Conservation (phyloP, 129 eudicot species). For the Logfia minima region DNA sequence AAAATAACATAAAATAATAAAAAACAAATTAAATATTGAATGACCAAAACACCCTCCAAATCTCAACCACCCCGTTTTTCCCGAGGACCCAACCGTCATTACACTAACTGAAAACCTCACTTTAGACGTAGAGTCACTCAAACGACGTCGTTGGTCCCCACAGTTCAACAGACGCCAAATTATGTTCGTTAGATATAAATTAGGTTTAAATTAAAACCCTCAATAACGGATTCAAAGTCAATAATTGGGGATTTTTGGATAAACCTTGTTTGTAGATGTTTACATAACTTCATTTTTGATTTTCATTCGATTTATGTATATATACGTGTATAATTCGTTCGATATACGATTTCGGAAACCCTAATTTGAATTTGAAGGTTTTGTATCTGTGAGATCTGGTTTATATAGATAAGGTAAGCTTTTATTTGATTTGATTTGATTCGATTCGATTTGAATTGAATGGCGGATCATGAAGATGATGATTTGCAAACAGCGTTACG, state of each 20-base stretch:
- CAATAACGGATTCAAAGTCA: conserved; percentile 40
- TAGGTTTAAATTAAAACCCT: conserved; percentile 44
- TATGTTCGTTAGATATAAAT: conserved; percentile 40
- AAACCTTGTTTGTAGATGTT: conserved; percentile 20
- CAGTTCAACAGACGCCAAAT: conserved; percentile 32
- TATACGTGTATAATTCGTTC: conserved; percentile 18
- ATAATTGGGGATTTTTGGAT: conserved; percentile 25
- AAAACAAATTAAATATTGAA: neutral
- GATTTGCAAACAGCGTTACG: conserved; percentile 81
- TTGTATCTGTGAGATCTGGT: conserved; percentile 30
- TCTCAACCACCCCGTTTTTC: neutral
- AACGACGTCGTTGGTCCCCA: conserved; percentile 33
- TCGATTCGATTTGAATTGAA: conserved; percentile 22
- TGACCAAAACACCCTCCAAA: conserved; percentile 28
- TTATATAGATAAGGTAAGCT: neutral
- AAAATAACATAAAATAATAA: too few relatives aligned
- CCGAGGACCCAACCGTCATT: conserved; percentile 33
- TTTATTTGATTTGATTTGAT: conserved; percentile 19
- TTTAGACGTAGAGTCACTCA: neutral
- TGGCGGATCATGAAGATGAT: conserved; percentile 86
- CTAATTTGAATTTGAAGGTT: conserved; percentile 32
- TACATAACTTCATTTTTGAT: conserved; percentile 14
- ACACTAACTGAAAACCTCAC: neutral
- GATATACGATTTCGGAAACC: conserved; percentile 30
- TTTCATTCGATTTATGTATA: conserved; percentile 1